Evolutionary conservation across 345 rosid species (phyloP), one percentile per base, ranked within the genome.

Genomic region (Pugionium dolabratum): DNA sequence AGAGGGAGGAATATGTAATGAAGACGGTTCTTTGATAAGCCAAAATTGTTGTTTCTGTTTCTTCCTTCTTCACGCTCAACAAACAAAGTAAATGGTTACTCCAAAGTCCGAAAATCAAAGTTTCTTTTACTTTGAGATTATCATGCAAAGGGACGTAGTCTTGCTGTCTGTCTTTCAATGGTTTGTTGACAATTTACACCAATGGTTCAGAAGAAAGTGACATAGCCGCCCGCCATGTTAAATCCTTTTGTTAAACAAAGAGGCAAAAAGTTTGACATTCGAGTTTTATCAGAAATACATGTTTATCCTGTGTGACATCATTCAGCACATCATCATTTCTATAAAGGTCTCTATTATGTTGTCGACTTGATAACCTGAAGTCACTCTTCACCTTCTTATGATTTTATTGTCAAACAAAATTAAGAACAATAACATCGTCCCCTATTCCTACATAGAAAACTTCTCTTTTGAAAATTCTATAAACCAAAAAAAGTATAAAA

Each of bases 351-450:
- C 59, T 48, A 44, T 36, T 31, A 36, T 10, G 41, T 9, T 18
- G 51, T 31, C 34, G 7, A 50, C 48, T 10, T n/a, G 36, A 30
- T 29, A 58, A 29, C 63, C 9, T 52, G n/a, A 11, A 40, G 32
- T 51, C 31, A 40, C 44, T 45, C 44, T 45, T 46, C 34, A 41
- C 75, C 70, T 71, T 64, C 64, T 64, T 57, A 48, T 40, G 65
- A 7, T 41, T 34, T 40, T 34, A 39, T 29, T 64, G 65, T 33
- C 54, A 49, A 72, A 57, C 47, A 49, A 41, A 27, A 1, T 34
- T 41, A 57, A 54, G 4, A 64, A 49, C 53, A 55, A 63, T 29
- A 56, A 32, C 37, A 71, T 40, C 9, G 69, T 62, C 63, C 29
- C 11, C 11, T 54, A 56, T 18, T 45, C 65, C 71, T 53, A 66